These are phyloP conservation scores for Noccaea caerulescens DNA, from an alignment of 345 rosid genomes.

Conservation along the genomic window DNA sequence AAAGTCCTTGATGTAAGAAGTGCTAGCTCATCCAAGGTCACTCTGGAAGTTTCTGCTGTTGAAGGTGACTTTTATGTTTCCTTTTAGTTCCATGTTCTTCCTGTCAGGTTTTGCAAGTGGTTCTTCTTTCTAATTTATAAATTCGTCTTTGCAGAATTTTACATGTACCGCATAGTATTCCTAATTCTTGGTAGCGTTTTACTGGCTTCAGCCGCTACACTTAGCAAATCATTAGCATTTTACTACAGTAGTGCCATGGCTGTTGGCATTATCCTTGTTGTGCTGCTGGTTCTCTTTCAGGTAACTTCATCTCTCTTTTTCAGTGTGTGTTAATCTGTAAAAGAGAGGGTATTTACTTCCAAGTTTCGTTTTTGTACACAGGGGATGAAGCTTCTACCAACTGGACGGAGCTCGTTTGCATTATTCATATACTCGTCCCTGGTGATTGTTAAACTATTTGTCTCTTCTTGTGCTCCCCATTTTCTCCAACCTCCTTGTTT, in stretches of 20 bases:
- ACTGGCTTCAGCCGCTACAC: conserved; percentile 60
- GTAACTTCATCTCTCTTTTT: conserved; percentile 42
- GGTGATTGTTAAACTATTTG: conserved; percentile 52
- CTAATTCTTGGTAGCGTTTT: conserved; percentile 63
- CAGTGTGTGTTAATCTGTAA: neutral
- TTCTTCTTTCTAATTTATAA: conserved; percentile 5
- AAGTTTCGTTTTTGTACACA: conserved; percentile 45
- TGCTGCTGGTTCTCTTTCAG: conserved; percentile 88
- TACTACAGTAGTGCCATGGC: conserved; percentile 95
- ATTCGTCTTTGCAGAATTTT: conserved; percentile 57
- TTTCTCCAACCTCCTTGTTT: neutral
- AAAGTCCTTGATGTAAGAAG: conserved; percentile 73
- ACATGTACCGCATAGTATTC: conserved; percentile 65
- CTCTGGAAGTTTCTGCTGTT: conserved; percentile 60
- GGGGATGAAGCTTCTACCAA: conserved; percentile 97
- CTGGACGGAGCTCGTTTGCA: conserved; percentile 84
- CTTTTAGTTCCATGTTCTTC: neutral
- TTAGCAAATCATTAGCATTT: conserved; percentile 81
- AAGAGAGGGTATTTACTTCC: conserved; percentile 10
- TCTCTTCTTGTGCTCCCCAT: neutral
- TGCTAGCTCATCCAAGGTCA: conserved; percentile 49
- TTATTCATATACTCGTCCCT: conserved; percentile 76
- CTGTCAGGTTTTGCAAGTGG: conserved; percentile 19
- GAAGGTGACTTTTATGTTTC: conserved; percentile 54
- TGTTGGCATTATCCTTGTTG: conserved; percentile 84